Conservation (phyloP, 2,329 filamentous ascomycete species). For the Sporothrix dimorphospora region DNA sequence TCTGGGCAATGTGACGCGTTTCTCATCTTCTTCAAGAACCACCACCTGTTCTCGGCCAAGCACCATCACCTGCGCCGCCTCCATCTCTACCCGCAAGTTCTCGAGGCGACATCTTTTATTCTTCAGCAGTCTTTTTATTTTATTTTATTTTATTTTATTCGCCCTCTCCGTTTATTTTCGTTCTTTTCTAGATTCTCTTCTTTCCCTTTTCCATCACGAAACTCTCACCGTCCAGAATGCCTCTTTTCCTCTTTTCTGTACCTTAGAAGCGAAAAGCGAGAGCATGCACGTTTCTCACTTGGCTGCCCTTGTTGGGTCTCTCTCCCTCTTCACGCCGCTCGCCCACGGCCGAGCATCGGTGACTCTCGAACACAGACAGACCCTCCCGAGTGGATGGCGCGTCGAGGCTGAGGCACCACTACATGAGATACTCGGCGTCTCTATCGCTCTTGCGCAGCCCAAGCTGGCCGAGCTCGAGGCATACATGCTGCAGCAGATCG, state of each 20-base stretch:
- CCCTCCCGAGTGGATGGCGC: slow-evolving; percentile 25
- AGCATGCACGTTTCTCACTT: slow-evolving; percentile 15
- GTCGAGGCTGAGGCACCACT: neutral
- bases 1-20: neutral
- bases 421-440: slow-evolving; percentile 17
- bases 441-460: slow-evolving; percentile 30
- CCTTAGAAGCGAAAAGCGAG: slow-evolving; percentile 5
- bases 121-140: neutral
- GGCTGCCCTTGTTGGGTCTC: slow-evolving; percentile 13
- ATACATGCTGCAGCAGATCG: slow-evolving; percentile 6
- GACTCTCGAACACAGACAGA: neutral
- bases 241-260: neutral
- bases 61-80: neutral
- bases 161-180: neutral
- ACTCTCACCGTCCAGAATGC: neutral
- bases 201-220: neutral
- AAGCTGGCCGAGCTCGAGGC: slow-evolving; percentile 20
- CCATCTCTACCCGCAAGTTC: neutral
- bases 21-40: neutral
- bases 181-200: neutral
- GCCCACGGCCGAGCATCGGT: neutral
- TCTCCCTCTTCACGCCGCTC: neutral
- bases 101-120: neutral
- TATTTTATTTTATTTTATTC: neutral
- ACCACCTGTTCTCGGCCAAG: neutral